These are phyloP conservation scores for Leccinum boreale DNA, from an alignment of 768 basidiomycete genomes.

Conservation along the genomic window DNA sequence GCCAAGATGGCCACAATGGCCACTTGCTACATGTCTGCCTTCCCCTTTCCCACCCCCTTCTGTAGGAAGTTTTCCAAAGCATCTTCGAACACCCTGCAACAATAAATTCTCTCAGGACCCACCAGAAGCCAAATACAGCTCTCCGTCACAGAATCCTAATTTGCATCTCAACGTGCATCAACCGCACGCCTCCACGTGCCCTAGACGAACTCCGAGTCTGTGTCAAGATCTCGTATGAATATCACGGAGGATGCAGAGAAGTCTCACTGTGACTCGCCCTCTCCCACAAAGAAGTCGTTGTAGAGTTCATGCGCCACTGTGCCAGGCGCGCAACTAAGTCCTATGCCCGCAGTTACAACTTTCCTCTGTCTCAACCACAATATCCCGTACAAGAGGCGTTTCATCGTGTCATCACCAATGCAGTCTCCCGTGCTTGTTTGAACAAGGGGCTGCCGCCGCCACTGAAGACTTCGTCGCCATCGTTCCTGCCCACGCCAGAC, in stretches of 20 bases:
- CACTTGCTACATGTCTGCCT: constrained; percentile 76
- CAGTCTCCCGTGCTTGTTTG: constrained; percentile 20
- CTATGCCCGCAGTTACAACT: constrained; percentile 24
- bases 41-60: neutral
- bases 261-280: constrained; percentile 60
- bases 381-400: constrained; percentile 27
- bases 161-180: constrained; percentile 42
- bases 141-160: constrained; percentile 39
- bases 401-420: constrained; percentile 32
- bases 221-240: constrained; percentile 66
- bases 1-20: constrained; percentile 87
- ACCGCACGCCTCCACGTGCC: constrained; percentile 50
- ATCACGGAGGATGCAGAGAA: constrained; percentile 70
- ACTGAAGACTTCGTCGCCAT: too few relatives aligned
- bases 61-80: constrained; percentile 80
- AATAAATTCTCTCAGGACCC: constrained; percentile 43
- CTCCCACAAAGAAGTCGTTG: constrained; percentile 59
- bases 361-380: neutral
- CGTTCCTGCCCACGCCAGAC: constrained; percentile 23
- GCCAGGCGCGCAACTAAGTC: constrained; percentile 47
- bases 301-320: constrained; percentile 56
- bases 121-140: constrained; percentile 52
- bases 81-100: constrained; percentile 63
- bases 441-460: too few relatives aligned
- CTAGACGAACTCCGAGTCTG: constrained; percentile 52